A percentile compares a stretch with the other conserved stretches of the same genome.
Conservation (phyloP, 495 filamentous ascomycete species). For the Evernia prunastri region DNA sequence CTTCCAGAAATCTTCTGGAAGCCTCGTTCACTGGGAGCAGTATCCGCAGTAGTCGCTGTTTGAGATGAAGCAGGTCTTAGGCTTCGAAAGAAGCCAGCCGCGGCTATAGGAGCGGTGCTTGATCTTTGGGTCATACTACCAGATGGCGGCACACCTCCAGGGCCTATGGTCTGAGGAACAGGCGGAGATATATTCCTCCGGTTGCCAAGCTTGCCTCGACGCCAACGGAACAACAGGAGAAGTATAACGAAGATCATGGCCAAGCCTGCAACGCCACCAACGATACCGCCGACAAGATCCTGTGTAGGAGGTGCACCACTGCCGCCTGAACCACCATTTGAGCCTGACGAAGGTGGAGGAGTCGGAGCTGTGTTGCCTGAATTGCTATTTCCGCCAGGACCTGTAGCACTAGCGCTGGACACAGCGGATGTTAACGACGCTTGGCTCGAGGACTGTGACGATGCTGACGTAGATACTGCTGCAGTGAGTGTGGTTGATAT, state of each 20-base stretch:
- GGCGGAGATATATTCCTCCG: constrained; percentile 30
- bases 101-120: constrained; percentile 49
- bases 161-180: constrained; percentile 28
- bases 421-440: constrained; percentile 22
- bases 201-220: constrained; percentile 29
- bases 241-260: constrained; percentile 51
- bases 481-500: constrained; percentile 6
- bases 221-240: constrained; percentile 51
- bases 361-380: constrained; percentile 24
- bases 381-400: constrained; percentile 20
- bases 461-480: constrained; percentile 9
- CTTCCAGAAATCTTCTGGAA: constrained; percentile 62
- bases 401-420: constrained; percentile 14
- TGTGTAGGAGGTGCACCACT: constrained; percentile 28
- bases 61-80: constrained; percentile 29
- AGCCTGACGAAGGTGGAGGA: constrained; percentile 21
- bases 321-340: constrained; percentile 18
- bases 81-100: constrained; percentile 46
- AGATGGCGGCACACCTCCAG: constrained; percentile 24
- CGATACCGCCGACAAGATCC: constrained; percentile 55
- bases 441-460: constrained; percentile 25
- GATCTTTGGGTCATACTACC: constrained; percentile 45
- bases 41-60: constrained; percentile 26
- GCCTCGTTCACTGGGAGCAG: constrained; percentile 45
- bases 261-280: constrained; percentile 59